Base-by-base conservation (phyloP, 2,329 filamentous ascomycete genomes). In the Xylaria polymorpha region DNA sequence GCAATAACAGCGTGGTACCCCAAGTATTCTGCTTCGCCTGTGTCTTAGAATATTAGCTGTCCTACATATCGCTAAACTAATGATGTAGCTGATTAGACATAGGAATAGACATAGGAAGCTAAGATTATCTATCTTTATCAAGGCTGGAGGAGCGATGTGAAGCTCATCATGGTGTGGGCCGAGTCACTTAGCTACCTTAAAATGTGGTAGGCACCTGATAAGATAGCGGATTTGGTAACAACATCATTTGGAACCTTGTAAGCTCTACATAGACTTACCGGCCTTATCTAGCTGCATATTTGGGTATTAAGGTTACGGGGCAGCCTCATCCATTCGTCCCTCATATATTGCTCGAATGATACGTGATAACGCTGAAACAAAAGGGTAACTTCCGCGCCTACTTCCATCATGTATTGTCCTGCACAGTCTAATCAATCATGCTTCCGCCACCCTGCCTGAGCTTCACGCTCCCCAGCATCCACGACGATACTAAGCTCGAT, bases 381-480 rank as follows among this genome's bases (percentile, higher is more conserved):
- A 58, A 25, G 7, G 18, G 32, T n/a, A 18, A 29, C 32, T 46
- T 5, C 32, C 15, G 32, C 43, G 43, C 41, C 15, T 29, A 22
- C 18, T 35, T 65, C 55, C 66, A 51, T 39, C 55, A 66, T 68
- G 66, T 80, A 62, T 58, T 37, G 29, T 66, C 50, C 14, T 55
- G 29, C n/a, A 29, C 29, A 14, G 15, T 29, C 18, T 44, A 48
- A 14, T 48, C 44, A 35, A 62, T 72, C 67, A 87, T 87, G 83
- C 85, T 90, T 64, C 87, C 87, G 63, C 82, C 84, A 73, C 88
- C 88, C 39, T 84, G 84, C 53, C 77, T 91, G 71, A 88, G 86
- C 75, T 92, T 98, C 78, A 91, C 90, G 25, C 89, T 98, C 66
- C 94, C 94, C 39, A 97, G 94, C 67, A 81, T 97, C 61, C 87